Conservation (phyloP, 768 basidiomycete genomes). For the Asterophora parasitica region DNA sequence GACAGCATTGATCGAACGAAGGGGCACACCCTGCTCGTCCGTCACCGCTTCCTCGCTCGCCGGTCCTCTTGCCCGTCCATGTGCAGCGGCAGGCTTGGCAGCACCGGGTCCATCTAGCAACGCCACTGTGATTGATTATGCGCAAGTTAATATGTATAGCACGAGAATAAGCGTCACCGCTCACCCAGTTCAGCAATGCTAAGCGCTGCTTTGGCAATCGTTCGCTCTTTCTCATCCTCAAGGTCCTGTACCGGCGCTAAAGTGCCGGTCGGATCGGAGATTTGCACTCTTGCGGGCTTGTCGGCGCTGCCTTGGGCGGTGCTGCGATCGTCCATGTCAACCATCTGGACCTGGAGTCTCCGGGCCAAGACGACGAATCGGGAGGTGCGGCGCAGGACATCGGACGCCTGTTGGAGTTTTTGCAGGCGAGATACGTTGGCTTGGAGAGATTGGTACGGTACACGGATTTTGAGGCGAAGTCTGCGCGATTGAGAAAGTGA, state of each 20-base stretch:
- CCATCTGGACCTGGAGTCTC: slow-evolving; percentile 83
- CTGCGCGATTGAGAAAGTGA: slow-evolving; percentile 34
- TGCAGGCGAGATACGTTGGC: slow-evolving; percentile 67
- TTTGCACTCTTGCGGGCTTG: slow-evolving; percentile 8
- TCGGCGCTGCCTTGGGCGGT: slow-evolving; percentile 13
- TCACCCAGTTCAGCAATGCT: slow-evolving; percentile 87
- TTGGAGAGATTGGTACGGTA: slow-evolving; percentile 75
- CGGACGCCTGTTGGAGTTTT: slow-evolving; percentile 77
- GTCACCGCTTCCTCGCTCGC: slow-evolving; percentile 16
- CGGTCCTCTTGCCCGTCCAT: slow-evolving; percentile 5
- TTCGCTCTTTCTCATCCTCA: slow-evolving; percentile 81
- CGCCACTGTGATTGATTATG: slow-evolving; percentile 32
- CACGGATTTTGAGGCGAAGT: slow-evolving; percentile 79
- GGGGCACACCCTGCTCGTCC: slow-evolving; percentile 37
- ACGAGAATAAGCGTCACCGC: slow-evolving; percentile 22
- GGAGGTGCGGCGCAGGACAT: slow-evolving; percentile 77
- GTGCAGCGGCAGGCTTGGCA: not conserved
- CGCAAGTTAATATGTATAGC: not conserved
- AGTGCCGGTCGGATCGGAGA: slow-evolving; percentile 16
- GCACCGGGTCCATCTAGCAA: slow-evolving; percentile 41
- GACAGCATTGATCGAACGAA: slow-evolving; percentile 73
- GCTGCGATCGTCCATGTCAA: slow-evolving; percentile 46
- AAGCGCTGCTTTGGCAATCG: slow-evolving; percentile 90
- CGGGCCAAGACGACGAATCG: slow-evolving; percentile 82
- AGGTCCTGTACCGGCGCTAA: slow-evolving; percentile 30